Percentiles rank a stretch among this genome's conserved stretches.
phyloP scores from a whole-genome alignment of 257 asterid species.

The Phtheirospermum japonicum region DNA sequence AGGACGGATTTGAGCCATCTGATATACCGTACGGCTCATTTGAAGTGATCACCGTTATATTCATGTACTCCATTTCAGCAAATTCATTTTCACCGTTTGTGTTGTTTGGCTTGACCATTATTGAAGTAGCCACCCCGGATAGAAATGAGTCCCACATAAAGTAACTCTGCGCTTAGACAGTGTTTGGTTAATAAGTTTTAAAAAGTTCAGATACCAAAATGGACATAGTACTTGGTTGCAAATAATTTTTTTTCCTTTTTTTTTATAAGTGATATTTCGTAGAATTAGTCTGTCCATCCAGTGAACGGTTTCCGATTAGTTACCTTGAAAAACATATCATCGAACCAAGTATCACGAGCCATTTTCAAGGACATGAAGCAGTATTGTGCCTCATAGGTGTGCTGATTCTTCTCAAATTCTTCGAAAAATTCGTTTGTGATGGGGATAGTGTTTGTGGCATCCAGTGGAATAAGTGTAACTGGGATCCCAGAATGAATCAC shows the following conservation, averaged over 20 bases:
- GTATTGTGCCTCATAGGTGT: conserved; percentile 78
- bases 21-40: conserved; percentile 62
- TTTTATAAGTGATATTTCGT: not conserved
- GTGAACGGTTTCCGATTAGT: not conserved
- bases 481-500: conserved; percentile 90
- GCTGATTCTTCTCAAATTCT: conserved; percentile 68
- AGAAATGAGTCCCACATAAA: conserved; percentile 89
- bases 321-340: conserved; percentile 65
- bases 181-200: not conserved
- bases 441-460: conserved; percentile 87
- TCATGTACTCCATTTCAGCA: conserved; percentile 80
- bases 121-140: conserved; percentile 86
- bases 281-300: not conserved
- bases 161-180: conserved; percentile 52
- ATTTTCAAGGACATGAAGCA: conserved; percentile 76
- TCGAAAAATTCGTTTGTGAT: conserved; percentile 49
- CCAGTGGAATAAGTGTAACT: conserved; percentile 77
- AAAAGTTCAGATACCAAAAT: no score
- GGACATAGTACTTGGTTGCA: no score
- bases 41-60: conserved; percentile 77
- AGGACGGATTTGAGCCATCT: conserved; percentile 76
- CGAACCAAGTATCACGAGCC: conserved; percentile 69
- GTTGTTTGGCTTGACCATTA: conserved; percentile 49
- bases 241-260: not conserved
- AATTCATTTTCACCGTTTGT: conserved; percentile 64